Evolutionary conservation across 225 moss, liverwort and hornwort genomes (phyloP), one percentile per base, ranked within the genome.

Genomic region (Rhytidiadelphus loreus): DNA sequence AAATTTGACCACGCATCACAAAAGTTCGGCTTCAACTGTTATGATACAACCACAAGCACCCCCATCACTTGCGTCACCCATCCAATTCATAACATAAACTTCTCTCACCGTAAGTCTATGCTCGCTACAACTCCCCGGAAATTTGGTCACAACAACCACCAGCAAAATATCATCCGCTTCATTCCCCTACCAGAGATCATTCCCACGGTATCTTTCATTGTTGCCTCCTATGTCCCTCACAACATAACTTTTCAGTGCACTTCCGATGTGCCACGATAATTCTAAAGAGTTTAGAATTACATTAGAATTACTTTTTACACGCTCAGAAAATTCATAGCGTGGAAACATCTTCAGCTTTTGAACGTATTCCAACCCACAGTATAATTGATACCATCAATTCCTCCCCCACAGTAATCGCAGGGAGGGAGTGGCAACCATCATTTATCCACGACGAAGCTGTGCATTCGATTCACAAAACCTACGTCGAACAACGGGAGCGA

Each of bases 1-100:
- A 99, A 90, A 90, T 99, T 99, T 59, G 99, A 97, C 99, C 99
- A 99, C 9, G 99, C 99, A 93, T 99, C 99, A 92, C 96, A 97
- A 63, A 99, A 99, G 53, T 90, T 93, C 80, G 99, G 99, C 85
- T 96, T 95, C 92, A 99, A 90, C 99, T 99, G 96, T 88, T 81
- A 61, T 56, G 82, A 83, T 53, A 62, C 68, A 88, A 70, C 57
- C 86, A 68, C 57, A 80, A 86, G 44, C 83, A 80, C 77, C 58
- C 80, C 76, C 52, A 64, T 85, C 57, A 88, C 41, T 53, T 72
- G 9, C 13, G 41, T 81, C 78, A 82, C 65, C 43, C 64, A 86
- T 77, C 48, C 75, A 81, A 19, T 80, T 39, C 53, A 44, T 21
- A 32, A 81, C 39, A 74, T 79, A 68, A 83, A 80, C 25, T 58